Conservation (phyloP, 2,329 filamentous ascomycete species). For the Neonectria sp. region DNA sequence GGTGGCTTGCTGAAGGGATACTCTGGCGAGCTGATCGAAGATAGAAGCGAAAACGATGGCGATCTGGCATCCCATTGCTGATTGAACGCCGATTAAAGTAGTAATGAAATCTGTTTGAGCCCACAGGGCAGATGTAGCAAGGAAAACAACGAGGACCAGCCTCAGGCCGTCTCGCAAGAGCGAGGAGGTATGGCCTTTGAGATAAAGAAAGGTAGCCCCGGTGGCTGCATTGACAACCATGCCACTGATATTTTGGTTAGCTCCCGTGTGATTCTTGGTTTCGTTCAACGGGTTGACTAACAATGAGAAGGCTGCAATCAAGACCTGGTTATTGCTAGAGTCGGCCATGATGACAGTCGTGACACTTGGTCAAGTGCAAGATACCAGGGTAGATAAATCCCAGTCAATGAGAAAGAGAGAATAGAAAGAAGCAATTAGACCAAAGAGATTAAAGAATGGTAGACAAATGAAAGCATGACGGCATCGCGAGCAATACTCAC, state of each 20-base stretch:
- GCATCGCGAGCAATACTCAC: slow-evolving; percentile 35
- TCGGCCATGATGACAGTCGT: slow-evolving; percentile 58
- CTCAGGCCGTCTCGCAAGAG: slow-evolving; percentile 72
- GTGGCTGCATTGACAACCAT: slow-evolving; percentile 68
- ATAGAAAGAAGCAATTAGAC: slow-evolving; percentile 51
- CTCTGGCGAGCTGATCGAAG: slow-evolving; percentile 71
- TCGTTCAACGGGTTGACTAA: slow-evolving; percentile 50
- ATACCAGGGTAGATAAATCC: slow-evolving; percentile 15
- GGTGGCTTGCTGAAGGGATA: slow-evolving; percentile 68
- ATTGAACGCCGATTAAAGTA: slow-evolving; percentile 61
- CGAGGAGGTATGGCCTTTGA: slow-evolving; percentile 63
- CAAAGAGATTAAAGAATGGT: slow-evolving; percentile 42
- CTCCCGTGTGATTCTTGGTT: slow-evolving; percentile 19
- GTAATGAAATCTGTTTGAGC: slow-evolving; percentile 67
- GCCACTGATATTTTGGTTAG: slow-evolving; percentile 58
- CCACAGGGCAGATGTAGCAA: slow-evolving; percentile 68
- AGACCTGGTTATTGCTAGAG: slow-evolving; percentile 61
- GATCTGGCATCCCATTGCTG: slow-evolving; percentile 64
- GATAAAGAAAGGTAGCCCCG: slow-evolving; percentile 61
- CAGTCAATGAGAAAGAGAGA: slow-evolving; percentile 49
- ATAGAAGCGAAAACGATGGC: slow-evolving; percentile 66
- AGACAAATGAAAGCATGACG: slow-evolving; percentile 29
- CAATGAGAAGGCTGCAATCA: slow-evolving; percentile 70
- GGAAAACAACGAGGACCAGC: slow-evolving; percentile 74
- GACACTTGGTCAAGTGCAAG: slow-evolving; percentile 12